A percentile compares a stretch with the other conserved stretches of the same genome.
Conservation (phyloP, 1,284 basidiomycete species). For the Fomitopsis pinicola region DNA sequence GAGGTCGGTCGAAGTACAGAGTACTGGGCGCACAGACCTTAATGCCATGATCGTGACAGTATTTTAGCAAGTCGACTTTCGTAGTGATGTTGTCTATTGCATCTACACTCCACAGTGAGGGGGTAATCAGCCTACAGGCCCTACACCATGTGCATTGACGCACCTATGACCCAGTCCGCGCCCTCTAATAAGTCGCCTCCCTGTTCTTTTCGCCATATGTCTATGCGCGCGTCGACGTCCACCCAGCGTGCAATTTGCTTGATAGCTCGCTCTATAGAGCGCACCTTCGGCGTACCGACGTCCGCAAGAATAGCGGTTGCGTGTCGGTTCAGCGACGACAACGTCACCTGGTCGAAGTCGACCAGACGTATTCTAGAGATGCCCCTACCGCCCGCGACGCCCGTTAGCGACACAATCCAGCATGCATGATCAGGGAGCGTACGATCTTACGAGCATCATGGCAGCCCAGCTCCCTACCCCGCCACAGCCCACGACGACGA, state of each 20-base stretch:
- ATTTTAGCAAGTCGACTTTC: conserved; percentile 85
- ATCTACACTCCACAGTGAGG: conserved; percentile 40
- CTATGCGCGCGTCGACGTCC: conserved; percentile 78
- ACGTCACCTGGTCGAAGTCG: conserved; percentile 91
- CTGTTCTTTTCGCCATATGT: conserved; percentile 80
- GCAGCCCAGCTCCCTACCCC: conserved; percentile 97
- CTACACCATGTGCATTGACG: conserved; percentile 17
- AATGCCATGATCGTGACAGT: conserved; percentile 74
- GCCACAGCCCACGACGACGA: conserved; percentile 92
- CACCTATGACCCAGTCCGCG: conserved; percentile 88
- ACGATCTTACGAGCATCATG: conserved; percentile 89
- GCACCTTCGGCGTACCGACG: conserved; percentile 95
- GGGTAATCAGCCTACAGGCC: background rate
- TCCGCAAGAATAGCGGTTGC: conserved; percentile 89
- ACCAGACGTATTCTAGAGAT: conserved; percentile 71
- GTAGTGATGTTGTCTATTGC: conserved; percentile 97
- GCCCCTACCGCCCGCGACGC: conserved; percentile 41
- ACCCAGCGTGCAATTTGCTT: conserved; percentile 68
- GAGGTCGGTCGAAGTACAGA: background rate
- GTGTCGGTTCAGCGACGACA: conserved; percentile 92
- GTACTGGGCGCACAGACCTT: conserved; percentile 44
- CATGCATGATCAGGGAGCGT: conserved; percentile 29
- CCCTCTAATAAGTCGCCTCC: conserved; percentile 71
- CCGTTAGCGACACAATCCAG: background rate
- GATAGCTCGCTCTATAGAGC: conserved; percentile 72